Base-by-base conservation (phyloP, 768 basidiomycete species). In the Mycena galopus region DNA sequence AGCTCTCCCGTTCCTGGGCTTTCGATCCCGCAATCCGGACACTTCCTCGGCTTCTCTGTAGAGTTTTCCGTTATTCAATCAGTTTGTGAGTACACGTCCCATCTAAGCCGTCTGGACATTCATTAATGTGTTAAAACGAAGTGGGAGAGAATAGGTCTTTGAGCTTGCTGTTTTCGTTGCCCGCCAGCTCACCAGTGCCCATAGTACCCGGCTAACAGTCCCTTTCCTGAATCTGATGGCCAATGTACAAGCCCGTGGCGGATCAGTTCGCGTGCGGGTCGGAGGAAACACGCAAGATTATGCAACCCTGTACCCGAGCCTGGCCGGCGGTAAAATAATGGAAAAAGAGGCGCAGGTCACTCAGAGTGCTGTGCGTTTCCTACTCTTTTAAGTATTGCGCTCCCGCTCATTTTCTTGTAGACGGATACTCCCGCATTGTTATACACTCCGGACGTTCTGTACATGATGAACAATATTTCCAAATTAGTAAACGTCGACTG, bases 211-310 rank as follows among this genome's bases (percentile, higher is more conserved):
- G 55, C 66, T 89, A 29, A 82, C 86, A 58, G 83, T 90, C 62
- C 85, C 89, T 0, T 92, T 93, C 82, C 85, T 93, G 37, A 93
- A 93, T 76, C 83, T 93, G 51, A 86, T 94, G 82, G 84, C 87
- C 16, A 88, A 90, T 72, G 83, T 94, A 12, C 84, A 83, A 55
- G 84, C 87, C 71, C 86, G 92, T 25, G 87, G 87, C 3, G 91
- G 91, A 5, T 79, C 80, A 5, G 88, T 91, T 16, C 83, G 88
- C 14, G 79, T 92, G 27, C 87, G 92, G 57, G 79, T 93, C 5
- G 91, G 92, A 9, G 91, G 92, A n/a, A 92, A 92, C 78, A 88
- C 89, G 0, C 92, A 92, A 78, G 92, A 93, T 65, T 84, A 80
- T 3, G 88, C 86, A 3, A 78, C 80, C 27, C 73, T 85, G 70